Percentiles rank a stretch among this genome's conserved stretches.
Evolutionary conservation across 2,329 filamentous ascomycete species (phyloP).

Genomic region (Fusarium musae): DNA sequence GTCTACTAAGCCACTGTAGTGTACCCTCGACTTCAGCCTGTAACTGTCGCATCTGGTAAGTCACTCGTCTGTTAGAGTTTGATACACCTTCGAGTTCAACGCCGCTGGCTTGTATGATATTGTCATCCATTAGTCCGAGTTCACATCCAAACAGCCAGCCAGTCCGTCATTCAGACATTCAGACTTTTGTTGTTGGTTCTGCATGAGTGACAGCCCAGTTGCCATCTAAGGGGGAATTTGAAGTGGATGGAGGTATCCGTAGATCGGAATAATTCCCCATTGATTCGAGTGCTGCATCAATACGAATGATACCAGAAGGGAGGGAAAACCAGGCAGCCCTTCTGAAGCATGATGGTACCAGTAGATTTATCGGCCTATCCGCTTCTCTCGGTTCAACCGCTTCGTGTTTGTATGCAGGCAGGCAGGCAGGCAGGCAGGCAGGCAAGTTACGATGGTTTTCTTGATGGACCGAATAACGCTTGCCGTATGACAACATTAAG

Average conservation of each 20-base stretch:
- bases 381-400: background rate
- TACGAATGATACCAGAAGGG: background rate
- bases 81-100: constrained; percentile 26
- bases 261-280: background rate
- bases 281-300: background rate
- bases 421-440: background rate
- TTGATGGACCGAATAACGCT: background rate
- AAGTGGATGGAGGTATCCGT: background rate
- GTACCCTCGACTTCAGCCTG: constrained; percentile 21
- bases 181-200: background rate
- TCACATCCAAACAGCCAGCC: constrained; percentile 8
- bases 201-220: background rate
- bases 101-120: constrained; percentile 22
- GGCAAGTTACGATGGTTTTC: background rate
- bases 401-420: background rate
- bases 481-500: background rate
- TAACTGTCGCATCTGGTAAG: constrained; percentile 32
- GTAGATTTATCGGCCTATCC: background rate
- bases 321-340: background rate
- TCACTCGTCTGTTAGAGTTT: constrained; percentile 32
- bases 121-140: constrained; percentile 20
- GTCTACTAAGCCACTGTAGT: constrained; percentile 35
- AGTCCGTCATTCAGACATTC: background rate
- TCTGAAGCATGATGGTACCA: background rate
- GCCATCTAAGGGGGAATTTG: background rate